Conservation (phyloP, 1,284 basidiomycete genomes). For the Neotropicomus parvogracilis region DNA sequence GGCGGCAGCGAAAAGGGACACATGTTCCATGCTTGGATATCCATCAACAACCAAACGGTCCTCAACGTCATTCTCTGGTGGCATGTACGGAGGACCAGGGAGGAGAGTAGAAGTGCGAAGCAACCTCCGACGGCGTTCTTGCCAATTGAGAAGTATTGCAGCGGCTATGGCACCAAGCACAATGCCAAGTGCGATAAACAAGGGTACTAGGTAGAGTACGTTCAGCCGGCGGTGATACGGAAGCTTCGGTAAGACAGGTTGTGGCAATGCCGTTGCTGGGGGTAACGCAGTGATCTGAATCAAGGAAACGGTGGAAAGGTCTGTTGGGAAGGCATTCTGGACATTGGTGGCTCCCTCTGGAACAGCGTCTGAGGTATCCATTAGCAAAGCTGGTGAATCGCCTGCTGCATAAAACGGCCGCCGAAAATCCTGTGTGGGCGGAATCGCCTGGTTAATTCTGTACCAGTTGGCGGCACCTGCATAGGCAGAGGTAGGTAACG, state of each 20-base stretch:
- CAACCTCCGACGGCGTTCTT: slow-evolving; percentile 2
- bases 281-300: slow-evolving; percentile 40
- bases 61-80: slow-evolving; percentile 23
- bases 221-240: slow-evolving; percentile 29
- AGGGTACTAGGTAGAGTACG: slow-evolving; percentile 38
- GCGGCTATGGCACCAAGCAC: slow-evolving; percentile 33
- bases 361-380: background rate
- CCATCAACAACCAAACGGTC: slow-evolving; percentile 13
- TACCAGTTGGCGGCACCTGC: slow-evolving; percentile 11
- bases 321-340: slow-evolving; percentile 2
- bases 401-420: no score
- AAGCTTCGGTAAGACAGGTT: slow-evolving; percentile 21
- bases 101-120: slow-evolving; percentile 25
- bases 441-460: slow-evolving; percentile 19
- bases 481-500: slow-evolving; percentile 5
- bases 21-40: slow-evolving; percentile 26
- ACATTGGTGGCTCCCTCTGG: background rate
- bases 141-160: slow-evolving; percentile 23
- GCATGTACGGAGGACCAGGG: slow-evolving; percentile 39
- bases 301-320: slow-evolving; percentile 9
- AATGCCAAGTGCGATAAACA: slow-evolving; percentile 39
- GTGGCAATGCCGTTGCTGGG: slow-evolving; percentile 29
- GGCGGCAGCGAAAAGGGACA: slow-evolving; percentile 17
- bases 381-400: background rate
- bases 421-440: background rate